These are phyloP conservation scores for Blastobotrys elegans DNA, from an alignment of 1,139 yeast species.

Conservation along the genomic window DNA sequence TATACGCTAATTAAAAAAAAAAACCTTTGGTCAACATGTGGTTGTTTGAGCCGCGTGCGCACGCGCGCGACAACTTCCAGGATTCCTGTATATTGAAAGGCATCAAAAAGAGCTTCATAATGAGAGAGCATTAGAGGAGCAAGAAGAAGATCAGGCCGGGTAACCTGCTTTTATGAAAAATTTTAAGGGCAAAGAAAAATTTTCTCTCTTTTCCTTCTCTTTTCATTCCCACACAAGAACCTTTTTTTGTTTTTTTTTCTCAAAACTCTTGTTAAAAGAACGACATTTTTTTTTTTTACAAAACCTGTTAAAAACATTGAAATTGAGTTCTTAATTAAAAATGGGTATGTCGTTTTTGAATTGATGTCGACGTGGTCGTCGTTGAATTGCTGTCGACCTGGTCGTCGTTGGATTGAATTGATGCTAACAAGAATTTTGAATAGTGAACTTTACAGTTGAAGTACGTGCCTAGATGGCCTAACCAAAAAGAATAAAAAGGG, in stretches of 20 bases:
- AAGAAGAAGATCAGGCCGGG: neutral
- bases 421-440: slow-evolving; percentile 6
- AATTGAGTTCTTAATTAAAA: slow-evolving; percentile 18
- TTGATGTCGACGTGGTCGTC: neutral
- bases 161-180: neutral
- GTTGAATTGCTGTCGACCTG: neutral
- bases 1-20: too few species aligned
- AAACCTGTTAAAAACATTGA: slow-evolving; percentile 12
- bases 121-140: too few species aligned
- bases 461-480: too few species aligned
- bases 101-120: too few species aligned
- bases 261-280: neutral
- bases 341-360: slow-evolving; percentile 28
- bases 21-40: too few species aligned
- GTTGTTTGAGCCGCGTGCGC: too few species aligned
- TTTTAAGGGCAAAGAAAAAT: neutral
- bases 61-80: too few species aligned
- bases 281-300: neutral
- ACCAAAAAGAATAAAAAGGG: too few species aligned
- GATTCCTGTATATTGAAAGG: too few species aligned
- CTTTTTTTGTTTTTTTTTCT: neutral
- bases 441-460: slow-evolving; percentile 37
- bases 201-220: neutral
- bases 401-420: neutral
- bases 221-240: neutral